phyloP scores from a whole-genome alignment of 108 stramenopile genomes.

The Skeletonema menzelii region DNA sequence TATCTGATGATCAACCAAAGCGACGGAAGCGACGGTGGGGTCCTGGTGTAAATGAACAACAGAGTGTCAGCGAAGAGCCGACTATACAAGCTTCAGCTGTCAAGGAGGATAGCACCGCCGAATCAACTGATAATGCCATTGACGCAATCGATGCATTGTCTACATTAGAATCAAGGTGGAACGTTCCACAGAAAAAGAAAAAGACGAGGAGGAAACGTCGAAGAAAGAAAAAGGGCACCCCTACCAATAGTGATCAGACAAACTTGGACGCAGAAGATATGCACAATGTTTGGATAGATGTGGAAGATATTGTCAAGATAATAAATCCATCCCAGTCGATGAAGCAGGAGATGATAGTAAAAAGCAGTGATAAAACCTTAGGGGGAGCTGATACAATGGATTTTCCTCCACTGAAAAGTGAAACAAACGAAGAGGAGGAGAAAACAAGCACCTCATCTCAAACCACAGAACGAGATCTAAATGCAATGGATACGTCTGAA shows the following conservation, averaged over 20 bases:
- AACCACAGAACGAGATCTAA: background rate
- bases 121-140: slow-evolving; percentile 4
- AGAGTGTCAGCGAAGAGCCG: background rate
- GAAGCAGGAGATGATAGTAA: background rate
- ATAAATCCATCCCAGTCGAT: background rate
- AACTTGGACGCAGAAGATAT: background rate
- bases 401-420: background rate
- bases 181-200: slow-evolving; percentile 6
- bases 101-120: background rate
- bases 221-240: slow-evolving; percentile 6
- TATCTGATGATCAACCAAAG: background rate
- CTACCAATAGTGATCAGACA: background rate
- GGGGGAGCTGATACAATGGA: background rate
- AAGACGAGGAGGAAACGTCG: slow-evolving; percentile 4
- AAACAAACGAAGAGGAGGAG: background rate
- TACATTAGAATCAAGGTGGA: slow-evolving; percentile 30
- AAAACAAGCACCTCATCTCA: background rate
- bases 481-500: slow-evolving; percentile 18
- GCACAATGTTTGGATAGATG: slow-evolving; percentile 7
- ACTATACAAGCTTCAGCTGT: too few relatives aligned
- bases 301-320: slow-evolving; percentile 8
- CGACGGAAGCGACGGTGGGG: background rate
- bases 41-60: background rate
- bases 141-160: slow-evolving; percentile 42
- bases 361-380: background rate